A percentile compares a stretch with the other conserved stretches of the same genome.
These are phyloP conservation scores for Daldinia bambusicola DNA, from an alignment of 495 filamentous ascomycete genomes.

Conservation along the genomic window DNA sequence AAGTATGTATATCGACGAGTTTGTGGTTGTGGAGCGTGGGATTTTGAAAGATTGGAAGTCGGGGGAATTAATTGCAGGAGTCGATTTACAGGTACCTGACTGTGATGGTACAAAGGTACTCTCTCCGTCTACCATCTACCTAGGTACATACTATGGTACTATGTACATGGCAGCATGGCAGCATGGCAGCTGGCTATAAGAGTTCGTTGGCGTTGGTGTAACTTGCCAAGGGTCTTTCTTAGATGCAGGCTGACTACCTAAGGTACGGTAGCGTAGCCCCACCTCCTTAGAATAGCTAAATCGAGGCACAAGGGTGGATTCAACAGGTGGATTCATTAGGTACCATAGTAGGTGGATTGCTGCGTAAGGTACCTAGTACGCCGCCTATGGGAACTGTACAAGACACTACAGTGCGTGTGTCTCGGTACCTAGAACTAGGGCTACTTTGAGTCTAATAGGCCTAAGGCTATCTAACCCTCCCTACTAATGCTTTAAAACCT, in stretches of 20 bases:
- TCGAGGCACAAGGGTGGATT: conserved; percentile 11
- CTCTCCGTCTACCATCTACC: too few species aligned
- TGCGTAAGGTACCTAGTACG: not conserved
- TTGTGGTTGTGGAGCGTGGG: conserved; percentile 10
- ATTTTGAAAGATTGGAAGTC: conserved; percentile 27
- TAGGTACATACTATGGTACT: too few species aligned
- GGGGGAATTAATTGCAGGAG: conserved; percentile 40
- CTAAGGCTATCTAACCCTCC: not conserved
- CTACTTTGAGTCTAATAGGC: not conserved
- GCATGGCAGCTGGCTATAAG: not conserved
- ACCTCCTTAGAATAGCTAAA: conserved; percentile 37
- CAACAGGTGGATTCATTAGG: too few species aligned
- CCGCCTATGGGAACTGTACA: too few species aligned
- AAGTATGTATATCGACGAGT: conserved; percentile 30
- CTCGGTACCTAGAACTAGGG: not conserved
- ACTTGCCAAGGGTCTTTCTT: conserved; percentile 37
- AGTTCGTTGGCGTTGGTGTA: conserved; percentile 41
- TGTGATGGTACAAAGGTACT: not conserved
- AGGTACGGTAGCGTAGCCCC: conserved; percentile 13
- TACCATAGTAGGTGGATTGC: conserved; percentile 5
- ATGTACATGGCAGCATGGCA: not conserved
- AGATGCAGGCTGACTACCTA: conserved; percentile 36
- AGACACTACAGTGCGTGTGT: too few species aligned
- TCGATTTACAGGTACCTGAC: conserved; percentile 34
- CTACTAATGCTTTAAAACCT: too few species aligned